A percentile compares a stretch with the other conserved stretches of the same genome.
These are phyloP conservation scores for Gracilaria domingensis DNA, from an alignment of 23 red algal species.

Conservation along the genomic window DNA sequence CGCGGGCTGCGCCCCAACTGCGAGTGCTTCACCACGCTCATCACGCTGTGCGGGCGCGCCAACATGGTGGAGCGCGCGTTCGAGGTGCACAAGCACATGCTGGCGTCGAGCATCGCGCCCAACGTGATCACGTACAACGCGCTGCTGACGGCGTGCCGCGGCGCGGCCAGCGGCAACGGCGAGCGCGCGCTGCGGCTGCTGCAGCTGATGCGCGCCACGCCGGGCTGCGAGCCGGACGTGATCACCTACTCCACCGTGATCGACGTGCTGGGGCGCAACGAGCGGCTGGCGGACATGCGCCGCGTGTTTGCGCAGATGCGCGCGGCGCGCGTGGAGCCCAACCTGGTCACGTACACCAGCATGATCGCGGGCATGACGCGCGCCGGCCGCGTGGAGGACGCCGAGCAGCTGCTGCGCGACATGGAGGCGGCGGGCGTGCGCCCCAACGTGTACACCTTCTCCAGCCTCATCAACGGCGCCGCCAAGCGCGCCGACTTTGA, in stretches of 20 bases:
- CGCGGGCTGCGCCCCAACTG: conserved; percentile 65
- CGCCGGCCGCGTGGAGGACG: conserved; percentile 46
- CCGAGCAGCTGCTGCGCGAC: conserved; percentile 31
- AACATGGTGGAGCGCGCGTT: conserved; percentile 66
- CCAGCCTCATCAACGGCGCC: conserved; percentile 68
- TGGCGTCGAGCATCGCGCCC: conserved; percentile 58
- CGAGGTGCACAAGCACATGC: conserved; percentile 79
- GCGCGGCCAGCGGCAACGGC: neutral
- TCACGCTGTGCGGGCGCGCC: conserved; percentile 75
- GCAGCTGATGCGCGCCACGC: conserved; percentile 22
- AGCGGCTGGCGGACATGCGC: conserved; percentile 50
- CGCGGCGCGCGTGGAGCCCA: conserved; percentile 46
- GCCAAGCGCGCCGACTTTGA: conserved; percentile 51
- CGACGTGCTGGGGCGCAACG: conserved; percentile 67
- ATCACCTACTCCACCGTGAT: conserved; percentile 77
- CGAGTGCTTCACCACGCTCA: conserved; percentile 75
- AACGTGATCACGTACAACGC: conserved; percentile 79
- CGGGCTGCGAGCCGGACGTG: conserved; percentile 59
- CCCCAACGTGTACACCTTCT: conserved; percentile 88
- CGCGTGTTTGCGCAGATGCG: conserved; percentile 63
- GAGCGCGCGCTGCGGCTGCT: conserved; percentile 49
- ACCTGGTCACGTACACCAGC: conserved; percentile 74
- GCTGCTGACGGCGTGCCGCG: conserved; percentile 74
- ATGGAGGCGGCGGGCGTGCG: conserved; percentile 41
- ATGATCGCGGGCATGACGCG: conserved; percentile 62